These are phyloP conservation scores for Alternaria rosae DNA, from an alignment of 2,329 filamentous ascomycete species.

Conservation along the genomic window DNA sequence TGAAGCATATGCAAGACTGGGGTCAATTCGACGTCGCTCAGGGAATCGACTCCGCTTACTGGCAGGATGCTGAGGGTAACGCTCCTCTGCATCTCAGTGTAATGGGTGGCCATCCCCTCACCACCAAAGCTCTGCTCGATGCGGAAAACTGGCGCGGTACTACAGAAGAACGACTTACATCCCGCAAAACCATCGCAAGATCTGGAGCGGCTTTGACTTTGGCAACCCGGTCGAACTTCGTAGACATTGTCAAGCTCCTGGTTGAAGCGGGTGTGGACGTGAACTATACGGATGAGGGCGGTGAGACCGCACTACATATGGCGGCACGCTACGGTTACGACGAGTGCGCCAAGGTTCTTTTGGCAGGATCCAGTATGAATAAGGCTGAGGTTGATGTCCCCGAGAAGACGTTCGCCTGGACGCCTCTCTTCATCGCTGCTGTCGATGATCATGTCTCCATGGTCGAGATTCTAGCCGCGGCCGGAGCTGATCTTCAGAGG, in stretches of 20 bases:
- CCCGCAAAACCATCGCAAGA: slow-evolving; percentile 75
- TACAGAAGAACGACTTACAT: slow-evolving; percentile 67
- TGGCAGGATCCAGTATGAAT: slow-evolving; percentile 73
- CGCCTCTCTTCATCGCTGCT: slow-evolving; percentile 89
- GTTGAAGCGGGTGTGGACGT: slow-evolving; percentile 91
- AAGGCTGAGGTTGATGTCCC: slow-evolving; percentile 77
- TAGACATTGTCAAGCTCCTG: slow-evolving; percentile 82
- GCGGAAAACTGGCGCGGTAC: slow-evolving; percentile 78
- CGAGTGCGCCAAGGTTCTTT: slow-evolving; percentile 77
- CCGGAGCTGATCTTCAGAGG: slow-evolving; percentile 77
- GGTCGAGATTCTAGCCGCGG: slow-evolving; percentile 77
- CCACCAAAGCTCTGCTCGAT: slow-evolving; percentile 80
- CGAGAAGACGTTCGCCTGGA: slow-evolving; percentile 91
- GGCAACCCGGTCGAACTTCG: slow-evolving; percentile 87
- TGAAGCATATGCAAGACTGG: slow-evolving; percentile 90
- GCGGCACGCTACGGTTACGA: slow-evolving; percentile 88
- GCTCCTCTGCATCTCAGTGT: slow-evolving; percentile 92
- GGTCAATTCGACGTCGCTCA: slow-evolving; percentile 81
- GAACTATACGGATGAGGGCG: slow-evolving; percentile 89
- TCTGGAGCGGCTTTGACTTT: slow-evolving; percentile 88
- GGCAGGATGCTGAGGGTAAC: slow-evolving; percentile 93
- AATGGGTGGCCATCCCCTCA: slow-evolving; percentile 86
- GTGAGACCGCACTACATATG: slow-evolving; percentile 90
- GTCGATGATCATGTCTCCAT: slow-evolving; percentile 84
- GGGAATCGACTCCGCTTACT: slow-evolving; percentile 84